These are phyloP conservation scores for Cyamopsis tetragonoloba DNA, from an alignment of 306 rosid genomes.

Conservation along the genomic window DNA sequence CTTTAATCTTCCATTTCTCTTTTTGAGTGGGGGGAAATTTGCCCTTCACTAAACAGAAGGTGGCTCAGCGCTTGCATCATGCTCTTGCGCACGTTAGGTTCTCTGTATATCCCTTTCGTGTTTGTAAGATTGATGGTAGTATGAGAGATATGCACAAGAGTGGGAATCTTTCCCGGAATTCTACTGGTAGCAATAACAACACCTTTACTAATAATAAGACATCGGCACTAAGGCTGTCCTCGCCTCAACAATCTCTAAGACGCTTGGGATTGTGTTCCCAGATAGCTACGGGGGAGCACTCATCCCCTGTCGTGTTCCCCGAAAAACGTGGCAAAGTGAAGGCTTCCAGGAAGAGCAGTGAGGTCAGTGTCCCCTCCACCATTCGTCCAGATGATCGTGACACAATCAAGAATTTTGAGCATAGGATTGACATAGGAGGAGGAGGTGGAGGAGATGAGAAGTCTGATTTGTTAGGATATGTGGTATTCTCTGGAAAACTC, in stretches of 20 bases:
- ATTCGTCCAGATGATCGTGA: constrained; percentile 44
- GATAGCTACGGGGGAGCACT: constrained; percentile 82
- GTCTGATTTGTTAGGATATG: constrained; percentile 84
- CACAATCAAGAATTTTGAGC: constrained; percentile 62
- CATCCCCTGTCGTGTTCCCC: constrained; percentile 89
- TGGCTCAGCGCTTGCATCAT: constrained; percentile 40
- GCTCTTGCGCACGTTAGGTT: constrained; percentile 23
- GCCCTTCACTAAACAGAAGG: constrained; percentile 18
- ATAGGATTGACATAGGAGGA: constrained; percentile 70
- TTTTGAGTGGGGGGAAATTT: neutral
- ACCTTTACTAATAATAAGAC: constrained; percentile 21
- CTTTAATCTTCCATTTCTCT: neutral
- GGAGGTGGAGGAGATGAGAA: constrained; percentile 77
- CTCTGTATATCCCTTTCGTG: constrained; percentile 1
- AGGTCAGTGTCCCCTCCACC: constrained; percentile 23
- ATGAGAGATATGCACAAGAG: constrained; percentile 65
- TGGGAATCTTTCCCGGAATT: constrained; percentile 64
- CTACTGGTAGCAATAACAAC: constrained; percentile 41
- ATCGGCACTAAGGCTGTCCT: constrained; percentile 49
- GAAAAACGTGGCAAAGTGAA: constrained; percentile 80
- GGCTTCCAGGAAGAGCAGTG: constrained; percentile 49
- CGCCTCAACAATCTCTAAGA: constrained; percentile 75
- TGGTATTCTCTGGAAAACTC: constrained; percentile 68
- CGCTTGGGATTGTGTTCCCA: constrained; percentile 92
- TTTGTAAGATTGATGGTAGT: constrained; percentile 18